Conservation (phyloP, 441 rosid genomes). For the Euphorbia schlechtendalii region DNA sequence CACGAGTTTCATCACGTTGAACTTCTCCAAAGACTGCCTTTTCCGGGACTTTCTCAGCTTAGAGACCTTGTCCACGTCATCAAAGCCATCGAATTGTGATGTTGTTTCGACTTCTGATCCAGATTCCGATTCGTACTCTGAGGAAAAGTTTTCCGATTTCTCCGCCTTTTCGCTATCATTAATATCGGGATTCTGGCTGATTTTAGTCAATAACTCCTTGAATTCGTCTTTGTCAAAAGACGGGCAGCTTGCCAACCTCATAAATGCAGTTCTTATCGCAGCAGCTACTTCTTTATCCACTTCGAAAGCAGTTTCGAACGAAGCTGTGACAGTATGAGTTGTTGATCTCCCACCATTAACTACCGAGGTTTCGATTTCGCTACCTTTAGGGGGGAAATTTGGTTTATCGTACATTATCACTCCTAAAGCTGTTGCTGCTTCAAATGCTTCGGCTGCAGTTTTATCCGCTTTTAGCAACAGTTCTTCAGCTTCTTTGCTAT, state of each 20-base stretch:
- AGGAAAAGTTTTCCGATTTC: slow-evolving; percentile 36
- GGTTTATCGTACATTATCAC: slow-evolving; percentile 82
- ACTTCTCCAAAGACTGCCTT: slow-evolving; percentile 59
- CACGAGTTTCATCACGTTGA: slow-evolving; percentile 43
- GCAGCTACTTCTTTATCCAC: slow-evolving; percentile 92
- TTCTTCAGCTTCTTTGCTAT: slow-evolving; percentile 64
- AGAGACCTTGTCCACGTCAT: slow-evolving; percentile 20
- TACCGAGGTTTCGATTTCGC: slow-evolving; percentile 44
- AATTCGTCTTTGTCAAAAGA: slow-evolving; percentile 60
- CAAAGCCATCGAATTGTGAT: slow-evolving; percentile 28
- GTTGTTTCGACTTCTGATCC: slow-evolving; percentile 40
- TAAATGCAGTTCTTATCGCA: slow-evolving; percentile 73
- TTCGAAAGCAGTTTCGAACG: slow-evolving; percentile 85
- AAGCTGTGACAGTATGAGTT: slow-evolving; percentile 68
- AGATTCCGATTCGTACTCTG: slow-evolving; percentile 55
- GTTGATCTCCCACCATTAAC: slow-evolving; percentile 46
- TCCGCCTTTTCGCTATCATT: slow-evolving; percentile 35
- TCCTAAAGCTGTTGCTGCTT: slow-evolving; percentile 78
- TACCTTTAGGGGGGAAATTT: slow-evolving; percentile 48
- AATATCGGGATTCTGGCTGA: slow-evolving; percentile 64
- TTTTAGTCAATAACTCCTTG: slow-evolving; percentile 58
- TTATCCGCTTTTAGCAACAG: slow-evolving; percentile 54
- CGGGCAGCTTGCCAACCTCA: slow-evolving; percentile 51
- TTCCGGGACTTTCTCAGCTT: slow-evolving; percentile 44
- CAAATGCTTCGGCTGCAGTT: slow-evolving; percentile 72